Evolutionary conservation across 2,329 filamentous ascomycete genomes (phyloP), one percentile per base, ranked within the genome.

Genomic region (Tricladium varicosporioides): DNA sequence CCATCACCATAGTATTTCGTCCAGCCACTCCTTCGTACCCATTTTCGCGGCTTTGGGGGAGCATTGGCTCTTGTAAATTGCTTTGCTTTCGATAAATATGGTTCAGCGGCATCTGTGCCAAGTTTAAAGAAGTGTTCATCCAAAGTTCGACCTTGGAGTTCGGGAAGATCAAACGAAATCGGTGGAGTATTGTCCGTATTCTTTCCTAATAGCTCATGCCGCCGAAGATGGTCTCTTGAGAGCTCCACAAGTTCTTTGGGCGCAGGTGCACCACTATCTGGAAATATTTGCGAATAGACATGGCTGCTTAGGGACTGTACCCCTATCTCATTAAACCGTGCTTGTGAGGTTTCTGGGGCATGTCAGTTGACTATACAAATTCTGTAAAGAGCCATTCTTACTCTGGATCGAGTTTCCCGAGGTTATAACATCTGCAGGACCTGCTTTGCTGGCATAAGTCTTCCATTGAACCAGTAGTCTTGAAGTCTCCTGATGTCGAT

Each of bases 71-170:
- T 76, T 0, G 89, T 83, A 69, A 96, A 95, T 40, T 85, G 76
- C 69, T 90, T 94, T 1, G 93, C 89, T 61, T 85, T 76, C 5
- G 77, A 78, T 46, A 97, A 73, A 67, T 89, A 97, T 0, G 94
- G 93, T 65, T 97, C 91, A 4, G 92, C 90, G 45, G 88, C 86
- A 71, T 97, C 91, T 70, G 88, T 80, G 19, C 93, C 95, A 9
- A 99, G 81, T 70, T 85, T 92, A 75, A 91, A 80, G 69, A 99
- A 99, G 74, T 99, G 95, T 71, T 97, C 92, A 71, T 99, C 94
- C 10, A 99, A 78, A 0, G 88, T 91, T 31, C 81, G 71, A 13
- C 94, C 94, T 59, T 92, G 87, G 1, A 99, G 79, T 1, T 78
- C 73, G 0, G 94, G 94, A 2, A 97, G 76, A 66, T 97, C 86